phyloP scores from a whole-genome alignment of 768 basidiomycete genomes.

The Termitomyces sp. region DNA sequence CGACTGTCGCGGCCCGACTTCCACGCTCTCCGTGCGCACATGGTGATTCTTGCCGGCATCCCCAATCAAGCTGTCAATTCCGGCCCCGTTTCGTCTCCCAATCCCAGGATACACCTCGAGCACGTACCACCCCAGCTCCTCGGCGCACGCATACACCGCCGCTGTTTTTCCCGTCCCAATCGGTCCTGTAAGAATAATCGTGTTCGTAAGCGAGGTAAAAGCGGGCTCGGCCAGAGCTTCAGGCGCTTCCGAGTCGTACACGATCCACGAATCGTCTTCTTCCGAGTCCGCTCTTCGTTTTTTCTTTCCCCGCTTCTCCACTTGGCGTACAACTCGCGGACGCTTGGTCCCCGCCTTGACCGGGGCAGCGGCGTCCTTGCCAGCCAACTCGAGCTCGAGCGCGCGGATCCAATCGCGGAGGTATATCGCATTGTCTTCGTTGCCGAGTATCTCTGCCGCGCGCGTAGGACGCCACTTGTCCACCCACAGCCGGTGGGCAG shows the following conservation, averaged over 20 bases:
- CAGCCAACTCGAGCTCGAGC: constrained; percentile 50
- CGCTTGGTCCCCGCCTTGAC: constrained; percentile 34
- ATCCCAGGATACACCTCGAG: constrained; percentile 97
- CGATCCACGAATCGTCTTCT: constrained; percentile 57
- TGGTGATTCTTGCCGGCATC: constrained; percentile 94
- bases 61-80: constrained; percentile 76
- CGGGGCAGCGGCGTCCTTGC: too few species aligned
- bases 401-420: constrained; percentile 76
- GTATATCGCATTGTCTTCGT: constrained; percentile 63
- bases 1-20: constrained; percentile 52
- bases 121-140: constrained; percentile 92
- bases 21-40: constrained; percentile 35
- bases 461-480: constrained; percentile 71
- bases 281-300: constrained; percentile 48
- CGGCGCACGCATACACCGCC: constrained; percentile 88
- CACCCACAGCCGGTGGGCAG: constrained; percentile 53
- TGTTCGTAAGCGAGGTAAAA: constrained; percentile 64
- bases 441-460: constrained; percentile 76
- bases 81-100: constrained; percentile 79
- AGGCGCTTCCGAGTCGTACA: constrained; percentile 28
- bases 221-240: constrained; percentile 3
- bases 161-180: constrained; percentile 88
- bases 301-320: constrained; percentile 45
- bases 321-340: constrained; percentile 48
- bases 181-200: constrained; percentile 81